Evolutionary conservation across 176 grass and related monocot genomes (phyloP), one percentile per base, ranked within the genome.

Genomic region (Oryza coarctata): DNA sequence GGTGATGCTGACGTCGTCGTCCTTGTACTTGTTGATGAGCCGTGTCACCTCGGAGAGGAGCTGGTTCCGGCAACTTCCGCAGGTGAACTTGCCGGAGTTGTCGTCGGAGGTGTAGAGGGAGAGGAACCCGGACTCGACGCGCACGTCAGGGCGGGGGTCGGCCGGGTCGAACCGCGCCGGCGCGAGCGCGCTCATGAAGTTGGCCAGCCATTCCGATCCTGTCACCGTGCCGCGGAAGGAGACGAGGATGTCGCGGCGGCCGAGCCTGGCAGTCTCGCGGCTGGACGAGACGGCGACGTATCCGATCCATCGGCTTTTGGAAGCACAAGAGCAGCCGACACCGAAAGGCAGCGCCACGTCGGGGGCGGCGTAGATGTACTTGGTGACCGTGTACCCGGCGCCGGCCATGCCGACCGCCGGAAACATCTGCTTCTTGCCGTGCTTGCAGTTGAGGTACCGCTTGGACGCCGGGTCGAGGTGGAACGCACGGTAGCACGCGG

Each of bases 61-160:
- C 84, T 96, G 90, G 52, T 92, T 85, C 2, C 93, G 65, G 83
- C 93, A 92, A 83, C 93, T 85, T 1, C 90, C 90, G 17, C 34
- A 12, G 70, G 89, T 88, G 86, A 90, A 92, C 35, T 80, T 90
- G 26, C 74, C 65, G 50, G 15, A 63, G 25, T 6, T 64, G 47
- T 96, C 83, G 78, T 90, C 85, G 6, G 93, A 95, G 47, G 93
- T 96, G 83, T 96, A 96, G 65, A 96, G 80, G 71, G 85, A 86
- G 64, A 95, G 85, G 68, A 95, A 95, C 1, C 90, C 90, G 0
- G 87, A 90, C 61, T 96, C 88, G 49, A 92, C 93, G 70, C 77
- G 76, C 2, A 96, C 88, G 60, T 90, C 86, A 0, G 79, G 72
- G 34, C 90, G 87, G 11, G 83, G 87, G 38, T 92, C 88, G 11